Evolutionary conservation across 345 rosid genomes (phyloP).

Genomic region (Excoecaria agallocha): DNA sequence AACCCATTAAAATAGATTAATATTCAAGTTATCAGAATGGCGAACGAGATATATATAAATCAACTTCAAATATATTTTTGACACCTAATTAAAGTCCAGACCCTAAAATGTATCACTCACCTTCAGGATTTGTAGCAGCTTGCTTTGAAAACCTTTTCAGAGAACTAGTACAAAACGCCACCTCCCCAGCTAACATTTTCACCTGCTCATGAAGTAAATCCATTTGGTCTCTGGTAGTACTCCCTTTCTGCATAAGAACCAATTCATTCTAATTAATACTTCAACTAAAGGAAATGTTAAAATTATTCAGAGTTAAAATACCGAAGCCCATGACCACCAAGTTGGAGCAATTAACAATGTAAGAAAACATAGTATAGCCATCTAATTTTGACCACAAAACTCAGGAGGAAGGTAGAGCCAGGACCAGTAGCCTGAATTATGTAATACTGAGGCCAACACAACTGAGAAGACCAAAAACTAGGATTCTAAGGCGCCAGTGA

Average conservation of each 20-base stretch:
- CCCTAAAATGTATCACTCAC: slow-evolving; percentile 32
- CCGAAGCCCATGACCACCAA: not conserved
- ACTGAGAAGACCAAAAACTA: not conserved
- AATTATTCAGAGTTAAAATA: not conserved
- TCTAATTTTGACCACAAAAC: not conserved
- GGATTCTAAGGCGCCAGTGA: not conserved
- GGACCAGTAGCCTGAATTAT: not conserved
- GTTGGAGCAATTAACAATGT: no score
- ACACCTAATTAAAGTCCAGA: slow-evolving; percentile 3
- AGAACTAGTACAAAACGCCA: slow-evolving; percentile 62
- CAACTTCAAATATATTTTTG: not conserved
- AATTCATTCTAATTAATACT: slow-evolving; percentile 22
- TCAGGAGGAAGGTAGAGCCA: not conserved
- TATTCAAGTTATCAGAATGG: not conserved
- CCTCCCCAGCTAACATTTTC: slow-evolving; percentile 71
- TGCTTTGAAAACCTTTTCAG: slow-evolving; percentile 62
- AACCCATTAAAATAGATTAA: not conserved
- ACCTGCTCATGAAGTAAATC: slow-evolving; percentile 74
- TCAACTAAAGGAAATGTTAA: slow-evolving; percentile 7
- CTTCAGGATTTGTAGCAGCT: slow-evolving; percentile 45
- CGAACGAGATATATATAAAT: not conserved
- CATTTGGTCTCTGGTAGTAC: slow-evolving; percentile 63
- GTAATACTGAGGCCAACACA: not conserved
- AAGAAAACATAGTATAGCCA: not conserved
- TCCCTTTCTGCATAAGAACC: slow-evolving; percentile 42